Evolutionary conservation across 371 early-diverging fungal genomes (phyloP).

Genomic region (Mortierella sp.): DNA sequence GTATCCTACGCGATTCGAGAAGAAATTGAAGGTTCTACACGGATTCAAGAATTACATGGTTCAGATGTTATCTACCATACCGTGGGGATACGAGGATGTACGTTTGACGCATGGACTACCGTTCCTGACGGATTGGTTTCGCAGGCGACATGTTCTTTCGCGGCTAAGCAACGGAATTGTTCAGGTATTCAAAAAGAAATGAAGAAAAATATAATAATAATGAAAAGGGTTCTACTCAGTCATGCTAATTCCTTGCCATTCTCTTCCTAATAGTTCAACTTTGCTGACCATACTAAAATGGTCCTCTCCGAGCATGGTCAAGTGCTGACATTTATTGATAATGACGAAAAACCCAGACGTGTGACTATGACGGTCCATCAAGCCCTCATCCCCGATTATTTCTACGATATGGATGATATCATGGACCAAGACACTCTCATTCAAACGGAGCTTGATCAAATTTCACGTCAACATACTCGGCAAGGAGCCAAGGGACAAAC

Average conservation of each 20-base stretch:
- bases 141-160: conserved; percentile 24
- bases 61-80: conserved; percentile 3
- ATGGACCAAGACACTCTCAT: conserved; percentile 23
- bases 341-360: conserved; percentile 19
- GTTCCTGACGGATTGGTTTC: conserved; percentile 41
- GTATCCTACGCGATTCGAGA: conserved; percentile 15
- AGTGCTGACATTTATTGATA: conserved; percentile 40
- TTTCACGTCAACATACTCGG: background rate
- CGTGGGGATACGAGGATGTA: conserved; percentile 32
- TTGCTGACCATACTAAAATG: conserved; percentile 51
- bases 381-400: conserved; percentile 34
- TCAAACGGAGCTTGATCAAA: conserved; percentile 18
- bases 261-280: conserved; percentile 37
- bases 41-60: conserved; percentile 42
- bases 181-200: conserved; percentile 24
- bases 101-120: conserved; percentile 28
- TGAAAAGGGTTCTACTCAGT: background rate
- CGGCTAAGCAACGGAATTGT: conserved; percentile 48
- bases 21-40: conserved; percentile 22
- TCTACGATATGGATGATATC: conserved; percentile 31
- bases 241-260: background rate
- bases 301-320: conserved; percentile 35
- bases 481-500: background rate
- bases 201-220: background rate
- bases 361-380: conserved; percentile 41